Conservation (phyloP, 345 rosid species). For the Eucalyptus cloeziana region DNA sequence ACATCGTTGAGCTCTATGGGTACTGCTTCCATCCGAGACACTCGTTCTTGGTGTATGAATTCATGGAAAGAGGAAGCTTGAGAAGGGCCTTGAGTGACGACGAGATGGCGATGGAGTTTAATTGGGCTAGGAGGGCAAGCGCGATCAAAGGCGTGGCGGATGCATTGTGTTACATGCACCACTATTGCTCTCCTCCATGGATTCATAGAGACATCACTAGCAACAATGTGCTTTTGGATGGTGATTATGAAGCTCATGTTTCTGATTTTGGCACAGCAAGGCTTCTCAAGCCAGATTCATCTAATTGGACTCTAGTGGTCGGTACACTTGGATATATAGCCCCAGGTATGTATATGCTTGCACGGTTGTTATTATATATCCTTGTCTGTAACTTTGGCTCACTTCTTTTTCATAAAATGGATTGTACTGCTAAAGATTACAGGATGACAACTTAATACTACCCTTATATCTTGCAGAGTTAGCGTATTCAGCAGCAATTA, state of each 20-base stretch:
- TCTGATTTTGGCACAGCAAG: neutral
- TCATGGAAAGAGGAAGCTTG: neutral
- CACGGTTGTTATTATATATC: neutral
- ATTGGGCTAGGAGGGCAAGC: neutral
- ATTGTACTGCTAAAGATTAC: neutral
- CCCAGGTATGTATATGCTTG: conserved; percentile 6
- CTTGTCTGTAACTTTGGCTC: neutral
- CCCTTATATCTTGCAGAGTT: neutral
- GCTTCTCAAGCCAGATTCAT: neutral
- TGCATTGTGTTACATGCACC: conserved; percentile 5
- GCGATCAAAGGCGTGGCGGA: neutral
- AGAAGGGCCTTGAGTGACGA: neutral
- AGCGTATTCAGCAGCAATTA: neutral
- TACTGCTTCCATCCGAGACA: neutral
- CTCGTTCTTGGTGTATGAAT: neutral
- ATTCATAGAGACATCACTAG: conserved; percentile 11
- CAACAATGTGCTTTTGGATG: conserved; percentile 5
- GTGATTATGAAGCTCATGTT: conserved; percentile 8
- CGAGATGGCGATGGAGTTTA: neutral
- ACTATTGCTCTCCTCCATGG: neutral
- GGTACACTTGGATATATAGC: conserved; percentile 6
- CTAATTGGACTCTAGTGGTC: neutral
- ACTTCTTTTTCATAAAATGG: neutral
- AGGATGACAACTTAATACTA: neutral
- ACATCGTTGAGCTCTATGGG: neutral